Evolutionary conservation across 352 stramenopile species (phyloP).

Genomic region (Pythium phragmiticola): DNA sequence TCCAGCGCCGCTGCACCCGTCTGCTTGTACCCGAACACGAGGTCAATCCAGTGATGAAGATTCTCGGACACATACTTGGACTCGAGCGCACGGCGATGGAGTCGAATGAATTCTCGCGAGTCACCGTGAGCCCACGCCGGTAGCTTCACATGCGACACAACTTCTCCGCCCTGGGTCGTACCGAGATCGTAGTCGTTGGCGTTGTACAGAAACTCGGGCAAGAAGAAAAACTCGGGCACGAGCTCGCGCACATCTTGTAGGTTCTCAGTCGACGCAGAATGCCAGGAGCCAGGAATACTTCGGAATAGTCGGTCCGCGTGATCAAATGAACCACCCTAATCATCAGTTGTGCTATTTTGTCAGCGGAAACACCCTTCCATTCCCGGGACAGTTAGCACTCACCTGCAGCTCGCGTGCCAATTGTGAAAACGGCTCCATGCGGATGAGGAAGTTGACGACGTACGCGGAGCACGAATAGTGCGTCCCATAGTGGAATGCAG

Average conservation of each 20-base stretch:
- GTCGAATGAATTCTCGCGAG: constrained; percentile 92
- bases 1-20: constrained; percentile 90
- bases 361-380: neutral
- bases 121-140: constrained; percentile 93
- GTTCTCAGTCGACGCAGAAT: constrained; percentile 92
- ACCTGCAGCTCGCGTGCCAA: constrained; percentile 63
- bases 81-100: constrained; percentile 95
- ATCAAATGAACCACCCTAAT: constrained; percentile 83
- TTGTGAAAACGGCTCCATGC: constrained; percentile 87
- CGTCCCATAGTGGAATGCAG: constrained; percentile 96
- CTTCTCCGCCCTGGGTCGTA: constrained; percentile 77
- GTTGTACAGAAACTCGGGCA: constrained; percentile 82
- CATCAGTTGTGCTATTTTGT: neutral
- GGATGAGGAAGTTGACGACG: constrained; percentile 96
- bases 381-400: neutral
- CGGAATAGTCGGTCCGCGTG: constrained; percentile 96
- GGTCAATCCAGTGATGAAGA: constrained; percentile 98
- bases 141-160: constrained; percentile 91
- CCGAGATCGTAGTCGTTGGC: constrained; percentile 68
- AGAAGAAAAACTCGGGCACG: constrained; percentile 79
- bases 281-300: constrained; percentile 93
- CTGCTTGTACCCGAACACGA: constrained; percentile 97
- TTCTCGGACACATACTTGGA: constrained; percentile 95
- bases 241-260: constrained; percentile 84
- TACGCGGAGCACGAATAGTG: constrained; percentile 97